Base-by-base conservation (phyloP, 2,329 filamentous ascomycete species). In the Fusarium sublunatum region DNA sequence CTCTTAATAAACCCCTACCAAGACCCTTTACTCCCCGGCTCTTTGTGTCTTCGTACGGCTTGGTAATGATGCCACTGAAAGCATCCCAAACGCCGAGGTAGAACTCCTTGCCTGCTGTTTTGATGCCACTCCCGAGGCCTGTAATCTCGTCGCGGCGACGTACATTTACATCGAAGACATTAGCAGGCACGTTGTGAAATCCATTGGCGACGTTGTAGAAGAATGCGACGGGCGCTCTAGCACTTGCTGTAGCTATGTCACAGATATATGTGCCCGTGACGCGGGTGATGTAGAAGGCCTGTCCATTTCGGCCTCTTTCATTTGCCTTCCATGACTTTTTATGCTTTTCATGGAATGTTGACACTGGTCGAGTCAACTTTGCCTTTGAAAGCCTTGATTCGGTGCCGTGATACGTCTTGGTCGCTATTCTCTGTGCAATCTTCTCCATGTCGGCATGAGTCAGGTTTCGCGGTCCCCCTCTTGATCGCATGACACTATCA, bases 111-210 rank as follows among this genome's bases (percentile, higher is more conserved):
- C 87, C 84, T 2, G 89, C 89, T 35, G 86, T 87, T 46, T 79
- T 83, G 6, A 92, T 79, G 1, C 74, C 74, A 22, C 68, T 89
- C 40, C 85, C 83, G 36, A 91, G 74, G 22, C 87, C 88, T 1
- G 87, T 89, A n/a, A 92, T 86, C 54, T 86, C 86, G 25, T 88
- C 86, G 4, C 83, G 79, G 40, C 85, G 85, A 7, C 88, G 80
- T 1, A 92, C 89, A 19, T 84, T 87, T 4, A 56, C 42, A 12
- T 86, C 88, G 10, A 90, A 68, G 6, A 71, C 91, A 4, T 92
- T 78, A 44, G 86, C 88, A 0, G 90, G 89, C 2, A 85, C 87
- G 65, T 92, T 92, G 71, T 91, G 90, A 64, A 91, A 91, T 0
- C 90, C 90, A 71, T 88, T 88, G 2, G 89, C 86, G 32, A 92